A percentile compares a stretch with the other conserved stretches of the same genome.
Conservation (phyloP, 306 rosid genomes). For the Potentilla sterilis region DNA sequence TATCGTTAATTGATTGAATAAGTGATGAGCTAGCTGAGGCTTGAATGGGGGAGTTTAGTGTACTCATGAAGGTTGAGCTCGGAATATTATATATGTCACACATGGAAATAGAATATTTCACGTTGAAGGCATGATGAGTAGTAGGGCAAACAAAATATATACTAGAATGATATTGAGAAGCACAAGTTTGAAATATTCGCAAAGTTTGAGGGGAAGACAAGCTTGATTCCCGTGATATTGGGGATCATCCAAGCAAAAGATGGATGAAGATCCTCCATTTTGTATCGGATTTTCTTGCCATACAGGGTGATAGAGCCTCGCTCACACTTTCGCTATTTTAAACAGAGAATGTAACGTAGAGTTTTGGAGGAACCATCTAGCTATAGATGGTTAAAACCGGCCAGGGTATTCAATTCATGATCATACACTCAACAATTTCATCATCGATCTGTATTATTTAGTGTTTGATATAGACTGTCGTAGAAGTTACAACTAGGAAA, state of each 20-base stretch:
- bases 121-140: constrained; percentile 19
- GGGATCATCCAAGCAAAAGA: neutral
- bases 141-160: neutral
- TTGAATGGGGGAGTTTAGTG: neutral
- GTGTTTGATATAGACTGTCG: neutral
- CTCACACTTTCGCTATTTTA: too few species aligned
- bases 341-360: neutral
- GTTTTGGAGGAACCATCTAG: neutral
- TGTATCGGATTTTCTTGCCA: neutral
- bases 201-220: neutral
- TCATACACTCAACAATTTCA: too few species aligned
- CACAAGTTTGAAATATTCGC: constrained; percentile 24
- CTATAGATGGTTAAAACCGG: neutral
- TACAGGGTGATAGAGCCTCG: too few species aligned
- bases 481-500: neutral
- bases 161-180: constrained; percentile 3
- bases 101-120: constrained; percentile 11
- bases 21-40: neutral
- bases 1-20: neutral
- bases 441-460: neutral
- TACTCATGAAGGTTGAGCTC: neutral
- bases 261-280: neutral
- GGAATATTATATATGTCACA: neutral
- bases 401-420: neutral
- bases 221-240: constrained; percentile 9